Conservation (phyloP, 2,329 filamentous ascomycete genomes). For the Graphiopsis chlorocephala region DNA sequence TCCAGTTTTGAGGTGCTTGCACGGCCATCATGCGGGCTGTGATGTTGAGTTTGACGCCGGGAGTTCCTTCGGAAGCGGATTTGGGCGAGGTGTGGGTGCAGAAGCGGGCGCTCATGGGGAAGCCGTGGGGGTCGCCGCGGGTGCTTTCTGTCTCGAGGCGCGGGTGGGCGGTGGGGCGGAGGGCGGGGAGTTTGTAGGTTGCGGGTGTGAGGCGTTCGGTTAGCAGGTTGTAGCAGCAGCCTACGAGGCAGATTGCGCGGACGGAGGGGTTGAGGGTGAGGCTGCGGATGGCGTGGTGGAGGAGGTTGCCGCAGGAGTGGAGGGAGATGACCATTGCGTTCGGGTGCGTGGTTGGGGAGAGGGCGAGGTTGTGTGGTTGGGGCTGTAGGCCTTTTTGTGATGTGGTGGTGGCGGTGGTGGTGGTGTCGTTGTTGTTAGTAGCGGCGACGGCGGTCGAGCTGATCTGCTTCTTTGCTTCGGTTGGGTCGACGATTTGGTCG, state of each 20-base stretch:
- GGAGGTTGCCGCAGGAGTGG: constrained; percentile 96
- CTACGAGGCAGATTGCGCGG: constrained; percentile 88
- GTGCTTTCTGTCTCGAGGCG: constrained; percentile 53
- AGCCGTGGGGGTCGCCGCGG: constrained; percentile 84
- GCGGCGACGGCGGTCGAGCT: constrained; percentile 7
- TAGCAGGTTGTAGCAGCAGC: constrained; percentile 96
- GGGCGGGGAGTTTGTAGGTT: constrained; percentile 76
- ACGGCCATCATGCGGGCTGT: constrained; percentile 98
- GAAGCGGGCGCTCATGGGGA: constrained; percentile 81
- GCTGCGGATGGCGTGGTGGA: constrained; percentile 87
- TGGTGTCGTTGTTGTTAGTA: not conserved
- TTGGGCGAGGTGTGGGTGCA: constrained; percentile 46
- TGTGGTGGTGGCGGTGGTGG: constrained; percentile 5
- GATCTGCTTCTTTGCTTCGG: constrained; percentile 16
- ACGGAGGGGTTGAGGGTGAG: constrained; percentile 81
- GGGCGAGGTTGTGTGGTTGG: constrained; percentile 20
- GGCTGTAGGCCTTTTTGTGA: constrained; percentile 24
- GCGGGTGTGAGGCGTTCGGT: constrained; percentile 86
- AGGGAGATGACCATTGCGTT: constrained; percentile 85
- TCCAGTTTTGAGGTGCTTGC: constrained; percentile 93
- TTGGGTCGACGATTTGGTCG: constrained; percentile 41
- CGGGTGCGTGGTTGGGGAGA: not conserved
- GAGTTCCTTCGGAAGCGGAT: not conserved
- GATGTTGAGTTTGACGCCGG: constrained; percentile 81
- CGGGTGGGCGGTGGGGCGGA: constrained; percentile 67